Conservation (phyloP, 768 basidiomycete species). For the Pluteus cervinus region DNA sequence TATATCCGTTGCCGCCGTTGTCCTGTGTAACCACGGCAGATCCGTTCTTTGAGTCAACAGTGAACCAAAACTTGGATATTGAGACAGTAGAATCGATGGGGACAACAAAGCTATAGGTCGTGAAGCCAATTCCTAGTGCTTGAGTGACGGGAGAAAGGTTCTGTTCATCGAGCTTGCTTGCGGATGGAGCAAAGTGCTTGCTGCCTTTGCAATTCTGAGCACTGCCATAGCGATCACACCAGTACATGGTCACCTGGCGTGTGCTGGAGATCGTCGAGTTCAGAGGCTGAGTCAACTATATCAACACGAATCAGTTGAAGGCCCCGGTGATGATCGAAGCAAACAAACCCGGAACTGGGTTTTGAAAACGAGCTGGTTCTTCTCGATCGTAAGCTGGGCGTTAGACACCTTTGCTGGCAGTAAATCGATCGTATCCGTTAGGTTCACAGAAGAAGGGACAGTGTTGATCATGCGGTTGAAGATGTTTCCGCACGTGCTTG, state of each 20-base stretch:
- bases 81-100: conserved; percentile 32
- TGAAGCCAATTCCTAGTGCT: conserved; percentile 26
- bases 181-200: conserved; percentile 24
- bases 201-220: conserved; percentile 28
- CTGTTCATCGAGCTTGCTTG: conserved; percentile 23
- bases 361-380: conserved; percentile 32
- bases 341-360: conserved; percentile 27
- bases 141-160: conserved; percentile 31
- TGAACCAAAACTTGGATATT: conserved; percentile 45
- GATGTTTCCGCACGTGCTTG: conserved; percentile 30
- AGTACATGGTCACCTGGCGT: conserved; percentile 34
- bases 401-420: conserved; percentile 34
- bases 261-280: conserved; percentile 27
- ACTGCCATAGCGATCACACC: conserved; percentile 34
- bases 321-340: conserved; percentile 2
- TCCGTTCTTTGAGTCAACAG: conserved; percentile 38
- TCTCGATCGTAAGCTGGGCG: conserved; percentile 31
- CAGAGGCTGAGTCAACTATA: conserved; percentile 28
- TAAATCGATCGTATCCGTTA: conserved; percentile 40
- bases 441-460: conserved; percentile 37
- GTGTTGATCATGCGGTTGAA: conserved; percentile 42
- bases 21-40: conserved; percentile 27
- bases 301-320: conserved; percentile 5
- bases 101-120: conserved; percentile 37
- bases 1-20: conserved; percentile 37